These are phyloP conservation scores for Xylariaceae sp. DNA, from an alignment of 2,329 filamentous ascomycete genomes.

Conservation along the genomic window DNA sequence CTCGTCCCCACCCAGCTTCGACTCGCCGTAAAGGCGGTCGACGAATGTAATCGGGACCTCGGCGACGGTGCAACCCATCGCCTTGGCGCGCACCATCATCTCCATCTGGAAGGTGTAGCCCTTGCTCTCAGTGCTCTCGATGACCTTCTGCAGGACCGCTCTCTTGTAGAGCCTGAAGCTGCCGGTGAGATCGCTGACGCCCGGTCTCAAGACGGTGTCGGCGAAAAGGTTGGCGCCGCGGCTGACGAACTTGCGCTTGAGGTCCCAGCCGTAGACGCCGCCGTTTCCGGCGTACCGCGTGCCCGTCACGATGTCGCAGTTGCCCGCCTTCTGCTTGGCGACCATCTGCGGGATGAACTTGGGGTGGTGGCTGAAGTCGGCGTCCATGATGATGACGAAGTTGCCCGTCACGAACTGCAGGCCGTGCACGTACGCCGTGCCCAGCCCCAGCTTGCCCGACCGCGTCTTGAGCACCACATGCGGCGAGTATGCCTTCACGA, in stretches of 20 bases:
- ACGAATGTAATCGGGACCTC: conserved; percentile 98
- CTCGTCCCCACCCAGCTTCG: conserved; percentile 91
- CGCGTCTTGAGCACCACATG: conserved; percentile 86
- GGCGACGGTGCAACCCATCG: conserved; percentile 89
- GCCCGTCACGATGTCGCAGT: conserved; percentile 96
- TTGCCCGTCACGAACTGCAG: conserved; percentile 88
- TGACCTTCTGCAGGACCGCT: conserved; percentile 84
- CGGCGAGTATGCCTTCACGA: conserved; percentile 80
- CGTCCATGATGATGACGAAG: conserved; percentile 99
- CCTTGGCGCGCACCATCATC: conserved; percentile 97
- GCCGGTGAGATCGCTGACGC: conserved; percentile 93
- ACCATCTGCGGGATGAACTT: conserved; percentile 99
- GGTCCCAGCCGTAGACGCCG: conserved; percentile 95
- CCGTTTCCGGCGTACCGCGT: conserved; percentile 89
- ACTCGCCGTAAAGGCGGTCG: conserved; percentile 92
- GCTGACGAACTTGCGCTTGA: conserved; percentile 84
- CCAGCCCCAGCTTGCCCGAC: conserved; percentile 93
- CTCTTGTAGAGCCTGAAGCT: conserved; percentile 96
- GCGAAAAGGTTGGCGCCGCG: conserved; percentile 93
- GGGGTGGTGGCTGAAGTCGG: conserved; percentile 98
- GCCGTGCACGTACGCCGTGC: conserved; percentile 94
- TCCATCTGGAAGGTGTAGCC: conserved; percentile 99
- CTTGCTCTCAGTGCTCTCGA: conserved; percentile 88
- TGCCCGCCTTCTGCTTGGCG: conserved; percentile 69
- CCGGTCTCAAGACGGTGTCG: conserved; percentile 88